These are phyloP conservation scores for Anacardium occidentale DNA, from an alignment of 345 rosid species.

Conservation along the genomic window DNA sequence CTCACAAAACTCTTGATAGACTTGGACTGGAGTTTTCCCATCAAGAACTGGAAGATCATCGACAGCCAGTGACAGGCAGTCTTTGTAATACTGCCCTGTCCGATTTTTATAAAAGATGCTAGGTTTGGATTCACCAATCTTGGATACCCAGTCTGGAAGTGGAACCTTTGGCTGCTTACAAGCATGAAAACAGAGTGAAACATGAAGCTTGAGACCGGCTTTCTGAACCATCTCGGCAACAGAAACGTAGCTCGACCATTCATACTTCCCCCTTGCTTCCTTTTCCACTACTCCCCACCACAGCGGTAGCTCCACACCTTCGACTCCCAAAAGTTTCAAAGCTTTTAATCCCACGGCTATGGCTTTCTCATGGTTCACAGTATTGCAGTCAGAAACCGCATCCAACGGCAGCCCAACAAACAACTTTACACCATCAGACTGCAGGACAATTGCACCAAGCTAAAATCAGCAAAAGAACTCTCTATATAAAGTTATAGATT, in stretches of 20 bases:
- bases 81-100: conserved; percentile 52
- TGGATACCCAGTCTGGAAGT: conserved; percentile 76
- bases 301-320: conserved; percentile 86
- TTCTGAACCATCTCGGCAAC: conserved; percentile 78
- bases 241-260: conserved; percentile 81
- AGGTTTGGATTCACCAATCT: conserved; percentile 50
- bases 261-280: conserved; percentile 65
- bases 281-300: conserved; percentile 98
- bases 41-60: conserved; percentile 72
- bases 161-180: conserved; percentile 40
- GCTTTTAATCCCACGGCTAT: conserved; percentile 81
- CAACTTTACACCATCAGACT: conserved; percentile 57
- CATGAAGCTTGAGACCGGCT: conserved; percentile 76
- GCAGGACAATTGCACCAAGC: conserved; percentile 18
- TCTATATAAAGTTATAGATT: background rate
- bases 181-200: conserved; percentile 72
- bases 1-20: conserved; percentile 64
- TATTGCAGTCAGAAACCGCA: conserved; percentile 57
- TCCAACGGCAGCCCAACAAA: conserved; percentile 90
- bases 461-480: background rate
- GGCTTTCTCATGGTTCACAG: conserved; percentile 70
- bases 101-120: conserved; percentile 57
- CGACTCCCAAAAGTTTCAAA: conserved; percentile 76
- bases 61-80: conserved; percentile 71
- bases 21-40: conserved; percentile 76